These are phyloP conservation scores for Allium cepa DNA, from an alignment of 106 monocot genomes.

Conservation along the genomic window DNA sequence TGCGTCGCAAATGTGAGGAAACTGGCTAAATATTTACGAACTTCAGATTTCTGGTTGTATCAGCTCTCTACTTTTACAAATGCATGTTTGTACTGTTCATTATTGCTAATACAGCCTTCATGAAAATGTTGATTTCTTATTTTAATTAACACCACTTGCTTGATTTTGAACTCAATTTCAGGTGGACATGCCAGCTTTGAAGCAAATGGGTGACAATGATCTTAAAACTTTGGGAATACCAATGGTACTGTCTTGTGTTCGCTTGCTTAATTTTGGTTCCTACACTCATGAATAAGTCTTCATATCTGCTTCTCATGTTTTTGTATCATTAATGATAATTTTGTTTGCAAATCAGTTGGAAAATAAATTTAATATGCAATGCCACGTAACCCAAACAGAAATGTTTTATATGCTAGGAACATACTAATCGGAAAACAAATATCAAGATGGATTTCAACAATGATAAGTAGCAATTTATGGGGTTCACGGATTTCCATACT, in stretches of 20 bases:
- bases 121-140: no score
- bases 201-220: slow-evolving; percentile 92
- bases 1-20: no score
- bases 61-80: no score
- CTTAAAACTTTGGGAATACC: slow-evolving; percentile 98
- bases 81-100: no score
- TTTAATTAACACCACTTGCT: neutral
- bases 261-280: neutral
- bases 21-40: no score
- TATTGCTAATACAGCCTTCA: no score
- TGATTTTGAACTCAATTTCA: slow-evolving; percentile 19
- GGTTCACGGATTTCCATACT: no score
- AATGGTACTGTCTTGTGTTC: slow-evolving; percentile 49
- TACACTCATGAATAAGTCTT: no score
- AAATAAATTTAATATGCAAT: neutral
- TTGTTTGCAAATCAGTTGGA: neutral
- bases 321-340: neutral
- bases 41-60: no score
- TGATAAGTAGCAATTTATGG: no score
- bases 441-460: neutral
- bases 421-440: neutral
- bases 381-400: neutral
- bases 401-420: neutral
- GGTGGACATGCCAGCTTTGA: slow-evolving; percentile 91
- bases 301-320: neutral